A percentile compares a stretch with the other conserved stretches of the same genome.
Evolutionary conservation across 352 stramenopile genomes (phyloP).

Genomic region (Elongisporangium undulatum): DNA sequence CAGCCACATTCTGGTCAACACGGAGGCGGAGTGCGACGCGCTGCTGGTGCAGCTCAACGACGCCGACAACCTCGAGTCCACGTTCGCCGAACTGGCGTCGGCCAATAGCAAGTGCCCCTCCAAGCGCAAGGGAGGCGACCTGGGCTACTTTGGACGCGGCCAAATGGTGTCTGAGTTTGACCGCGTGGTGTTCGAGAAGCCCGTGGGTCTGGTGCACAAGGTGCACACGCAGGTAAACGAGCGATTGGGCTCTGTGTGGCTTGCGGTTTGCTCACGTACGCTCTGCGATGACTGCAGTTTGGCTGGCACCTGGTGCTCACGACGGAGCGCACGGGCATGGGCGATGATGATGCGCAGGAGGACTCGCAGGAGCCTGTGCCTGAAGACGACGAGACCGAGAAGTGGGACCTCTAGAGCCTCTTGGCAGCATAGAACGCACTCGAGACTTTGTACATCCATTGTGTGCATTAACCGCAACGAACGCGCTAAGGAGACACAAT

Average conservation of each 20-base stretch:
- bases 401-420: slow-evolving; percentile 14
- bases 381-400: slow-evolving; percentile 14
- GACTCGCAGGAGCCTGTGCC: slow-evolving; percentile 5
- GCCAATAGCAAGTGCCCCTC: slow-evolving; percentile 74
- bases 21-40: slow-evolving; percentile 50
- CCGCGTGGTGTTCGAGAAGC: slow-evolving; percentile 68
- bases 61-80: slow-evolving; percentile 35
- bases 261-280: slow-evolving; percentile 1
- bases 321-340: slow-evolving; percentile 54
- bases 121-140: slow-evolving; percentile 45
- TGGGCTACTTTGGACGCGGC: slow-evolving; percentile 63
- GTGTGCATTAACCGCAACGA: not conserved
- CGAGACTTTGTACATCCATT: not conserved
- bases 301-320: slow-evolving; percentile 79
- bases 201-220: slow-evolving; percentile 65
- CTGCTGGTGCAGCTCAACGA: slow-evolving; percentile 38
- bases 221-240: slow-evolving; percentile 60
- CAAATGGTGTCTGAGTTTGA: slow-evolving; percentile 80
- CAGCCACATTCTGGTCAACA: slow-evolving; percentile 75
- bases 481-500: slow-evolving; percentile 10
- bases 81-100: slow-evolving; percentile 54
- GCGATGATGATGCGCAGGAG: slow-evolving; percentile 16
- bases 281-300: slow-evolving; percentile 32
- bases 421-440: too few relatives aligned
- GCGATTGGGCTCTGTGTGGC: not conserved